Percentiles rank a stretch among this genome's conserved stretches.
These are phyloP conservation scores for Pichia sp. DNA, from an alignment of 1,139 yeast species.

Conservation along the genomic window DNA sequence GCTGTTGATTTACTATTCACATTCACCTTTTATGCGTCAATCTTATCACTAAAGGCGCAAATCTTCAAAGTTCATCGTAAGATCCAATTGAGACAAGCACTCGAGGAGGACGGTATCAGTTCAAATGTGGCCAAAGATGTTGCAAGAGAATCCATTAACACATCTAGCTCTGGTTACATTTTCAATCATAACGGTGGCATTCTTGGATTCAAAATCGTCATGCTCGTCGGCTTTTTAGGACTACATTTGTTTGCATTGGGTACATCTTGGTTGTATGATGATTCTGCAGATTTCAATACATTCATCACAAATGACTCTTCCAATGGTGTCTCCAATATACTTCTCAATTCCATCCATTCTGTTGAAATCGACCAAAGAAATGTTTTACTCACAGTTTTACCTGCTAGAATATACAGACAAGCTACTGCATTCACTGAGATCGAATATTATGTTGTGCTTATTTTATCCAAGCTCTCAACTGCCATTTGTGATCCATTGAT, in stretches of 20 bases:
- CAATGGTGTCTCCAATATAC: slow-evolving; percentile 29
- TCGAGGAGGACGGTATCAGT: slow-evolving; percentile 92
- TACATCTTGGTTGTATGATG: slow-evolving; percentile 61
- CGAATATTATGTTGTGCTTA: slow-evolving; percentile 54
- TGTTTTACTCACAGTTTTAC: slow-evolving; percentile 59
- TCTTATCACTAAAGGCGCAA: slow-evolving; percentile 83
- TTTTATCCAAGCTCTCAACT: slow-evolving; percentile 51
- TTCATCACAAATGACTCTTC: slow-evolving; percentile 11
- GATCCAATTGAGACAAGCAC: slow-evolving; percentile 67
- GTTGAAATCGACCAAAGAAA: slow-evolving; percentile 4
- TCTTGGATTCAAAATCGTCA: slow-evolving; percentile 55
- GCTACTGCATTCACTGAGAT: slow-evolving; percentile 53
- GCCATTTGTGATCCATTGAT: slow-evolving; percentile 81
- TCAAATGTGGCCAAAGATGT: slow-evolving; percentile 67
- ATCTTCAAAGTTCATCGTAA: slow-evolving; percentile 84
- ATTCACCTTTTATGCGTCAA: slow-evolving; percentile 79
- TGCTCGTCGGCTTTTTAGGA: slow-evolving; percentile 61
- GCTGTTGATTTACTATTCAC: slow-evolving; percentile 68
- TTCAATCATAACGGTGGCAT: slow-evolving; percentile 35
- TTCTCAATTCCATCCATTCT: slow-evolving; percentile 9
- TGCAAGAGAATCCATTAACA: slow-evolving; percentile 41
- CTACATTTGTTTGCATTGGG: slow-evolving; percentile 74
- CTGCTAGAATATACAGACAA: slow-evolving; percentile 65
- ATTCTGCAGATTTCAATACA: slow-evolving; percentile 32
- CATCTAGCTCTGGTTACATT: slow-evolving; percentile 22